Conservation (phyloP, 2,329 filamentous ascomycete genomes). For the Diaporthe sp. region DNA sequence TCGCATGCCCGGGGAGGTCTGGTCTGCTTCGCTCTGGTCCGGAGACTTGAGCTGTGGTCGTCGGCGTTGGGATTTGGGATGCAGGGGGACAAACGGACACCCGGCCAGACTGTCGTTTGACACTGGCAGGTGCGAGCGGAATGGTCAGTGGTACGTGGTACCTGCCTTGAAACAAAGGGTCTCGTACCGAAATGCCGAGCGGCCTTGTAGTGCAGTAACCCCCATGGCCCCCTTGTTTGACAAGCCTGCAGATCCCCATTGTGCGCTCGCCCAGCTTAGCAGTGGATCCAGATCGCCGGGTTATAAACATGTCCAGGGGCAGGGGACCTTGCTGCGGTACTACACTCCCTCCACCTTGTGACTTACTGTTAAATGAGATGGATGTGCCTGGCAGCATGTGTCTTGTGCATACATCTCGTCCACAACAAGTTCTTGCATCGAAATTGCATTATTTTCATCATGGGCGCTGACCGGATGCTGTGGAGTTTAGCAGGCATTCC, state of each 20-base stretch:
- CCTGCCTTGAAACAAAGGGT: slow-evolving; percentile 31
- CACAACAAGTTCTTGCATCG: neutral
- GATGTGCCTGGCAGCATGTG: neutral
- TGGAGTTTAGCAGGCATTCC: neutral
- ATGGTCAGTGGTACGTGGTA: slow-evolving; percentile 19
- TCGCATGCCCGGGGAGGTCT: neutral
- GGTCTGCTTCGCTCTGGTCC: slow-evolving; percentile 6
- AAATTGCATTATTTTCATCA: neutral
- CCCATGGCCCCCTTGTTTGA: slow-evolving; percentile 23
- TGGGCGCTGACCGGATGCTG: neutral
- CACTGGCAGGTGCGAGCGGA: slow-evolving; percentile 10
- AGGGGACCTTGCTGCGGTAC: slow-evolving; percentile 27
- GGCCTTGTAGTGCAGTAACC: slow-evolving; percentile 8
- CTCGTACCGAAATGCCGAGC: slow-evolving; percentile 32
- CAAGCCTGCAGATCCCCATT: slow-evolving; percentile 29
- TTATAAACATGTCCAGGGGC: slow-evolving; percentile 18
- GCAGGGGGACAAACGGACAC: slow-evolving; percentile 12
- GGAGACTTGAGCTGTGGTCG: slow-evolving; percentile 15
- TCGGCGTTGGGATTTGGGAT: slow-evolving; percentile 1
- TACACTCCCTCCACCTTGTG: slow-evolving; percentile 5
- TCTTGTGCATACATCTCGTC: neutral
- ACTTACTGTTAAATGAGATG: slow-evolving; percentile 12
- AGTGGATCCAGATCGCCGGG: slow-evolving; percentile 23
- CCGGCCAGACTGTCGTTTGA: slow-evolving; percentile 1
- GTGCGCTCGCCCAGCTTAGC: slow-evolving; percentile 1